Percentiles rank a stretch among this genome's conserved stretches.
phyloP scores from a whole-genome alignment of 2,329 filamentous ascomycete species.

The Trichothecium sympodiale region DNA sequence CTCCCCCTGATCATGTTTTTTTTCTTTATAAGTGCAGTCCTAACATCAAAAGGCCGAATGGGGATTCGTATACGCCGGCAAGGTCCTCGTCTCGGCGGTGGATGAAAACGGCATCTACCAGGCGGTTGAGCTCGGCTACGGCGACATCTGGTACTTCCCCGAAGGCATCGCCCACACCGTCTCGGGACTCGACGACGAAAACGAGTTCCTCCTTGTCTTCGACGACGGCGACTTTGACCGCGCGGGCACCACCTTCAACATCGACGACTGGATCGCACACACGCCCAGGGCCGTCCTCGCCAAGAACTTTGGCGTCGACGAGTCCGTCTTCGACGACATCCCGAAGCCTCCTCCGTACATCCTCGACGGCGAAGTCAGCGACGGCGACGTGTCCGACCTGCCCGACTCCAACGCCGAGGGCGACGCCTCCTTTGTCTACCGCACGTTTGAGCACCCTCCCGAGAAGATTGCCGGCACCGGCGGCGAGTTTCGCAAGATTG shows the following conservation, averaged over 20 bases:
- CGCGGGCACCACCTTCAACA: slow-evolving; percentile 57
- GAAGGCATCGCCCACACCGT: slow-evolving; percentile 54
- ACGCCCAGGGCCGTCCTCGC: slow-evolving; percentile 52
- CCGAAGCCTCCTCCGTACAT: slow-evolving; percentile 52
- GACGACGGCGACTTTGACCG: slow-evolving; percentile 57
- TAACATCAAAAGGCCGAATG: slow-evolving; percentile 45
- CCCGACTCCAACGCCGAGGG: slow-evolving; percentile 38
- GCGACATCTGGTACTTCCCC: slow-evolving; percentile 60
- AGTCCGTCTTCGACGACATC: slow-evolving; percentile 46
- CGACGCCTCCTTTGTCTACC: slow-evolving; percentile 52
- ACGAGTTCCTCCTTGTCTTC: slow-evolving; percentile 56
- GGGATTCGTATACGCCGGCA: slow-evolving; percentile 50
- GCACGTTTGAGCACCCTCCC: slow-evolving; percentile 41
- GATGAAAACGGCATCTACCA: slow-evolving; percentile 49
- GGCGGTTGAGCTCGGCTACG: slow-evolving; percentile 42
- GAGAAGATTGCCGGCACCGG: slow-evolving; percentile 49
- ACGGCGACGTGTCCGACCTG: slow-evolving; percentile 21
- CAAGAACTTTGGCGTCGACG: slow-evolving; percentile 57
- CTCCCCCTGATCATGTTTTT: not conserved
- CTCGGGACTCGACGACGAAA: slow-evolving; percentile 54
- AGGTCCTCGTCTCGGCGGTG: slow-evolving; percentile 47
- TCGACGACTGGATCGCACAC: slow-evolving; percentile 60
- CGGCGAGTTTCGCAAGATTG: slow-evolving; percentile 52
- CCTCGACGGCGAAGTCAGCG: slow-evolving; percentile 40
- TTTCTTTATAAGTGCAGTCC: not conserved